phyloP scores from a whole-genome alignment of 768 basidiomycete genomes.

The Tremella fuciformis region DNA sequence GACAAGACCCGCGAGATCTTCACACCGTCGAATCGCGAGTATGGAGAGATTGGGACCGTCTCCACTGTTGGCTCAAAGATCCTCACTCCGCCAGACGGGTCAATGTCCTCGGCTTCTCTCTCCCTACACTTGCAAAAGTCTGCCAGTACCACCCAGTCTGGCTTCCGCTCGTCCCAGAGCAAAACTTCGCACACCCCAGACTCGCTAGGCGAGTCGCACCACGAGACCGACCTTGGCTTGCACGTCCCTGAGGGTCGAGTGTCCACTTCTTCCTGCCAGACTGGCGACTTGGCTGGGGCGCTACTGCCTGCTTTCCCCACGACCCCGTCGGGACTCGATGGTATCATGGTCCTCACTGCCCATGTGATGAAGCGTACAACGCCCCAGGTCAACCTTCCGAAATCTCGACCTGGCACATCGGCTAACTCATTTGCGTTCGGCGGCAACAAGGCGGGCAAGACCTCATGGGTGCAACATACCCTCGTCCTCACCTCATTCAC shows the following conservation, averaged over 20 bases:
- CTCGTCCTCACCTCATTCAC: conserved; percentile 3
- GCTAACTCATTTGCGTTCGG: background rate
- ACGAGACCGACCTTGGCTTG: background rate
- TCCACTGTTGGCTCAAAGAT: background rate
- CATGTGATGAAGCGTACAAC: background rate
- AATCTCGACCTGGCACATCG: background rate
- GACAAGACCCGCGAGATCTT: conserved; percentile 1
- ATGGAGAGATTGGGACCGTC: background rate
- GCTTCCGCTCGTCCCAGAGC: background rate
- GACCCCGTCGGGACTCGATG: background rate
- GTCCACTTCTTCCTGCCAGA: conserved; percentile 1
- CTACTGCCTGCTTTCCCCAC: background rate
- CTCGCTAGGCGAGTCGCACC: background rate
- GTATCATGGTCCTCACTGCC: background rate
- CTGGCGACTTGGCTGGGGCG: background rate
- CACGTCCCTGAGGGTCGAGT: background rate
- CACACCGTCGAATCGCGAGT: background rate
- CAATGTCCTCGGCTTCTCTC: background rate
- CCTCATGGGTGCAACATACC: background rate
- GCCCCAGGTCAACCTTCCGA: background rate
- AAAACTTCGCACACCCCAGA: background rate
- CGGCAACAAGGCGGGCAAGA: conserved; percentile 2
- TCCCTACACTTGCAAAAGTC: no score
- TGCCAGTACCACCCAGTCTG: background rate
- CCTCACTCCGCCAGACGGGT: background rate